Evolutionary conservation across 2,329 filamentous ascomycete species (phyloP).

Genomic region (Scedosporium dehoogii): DNA sequence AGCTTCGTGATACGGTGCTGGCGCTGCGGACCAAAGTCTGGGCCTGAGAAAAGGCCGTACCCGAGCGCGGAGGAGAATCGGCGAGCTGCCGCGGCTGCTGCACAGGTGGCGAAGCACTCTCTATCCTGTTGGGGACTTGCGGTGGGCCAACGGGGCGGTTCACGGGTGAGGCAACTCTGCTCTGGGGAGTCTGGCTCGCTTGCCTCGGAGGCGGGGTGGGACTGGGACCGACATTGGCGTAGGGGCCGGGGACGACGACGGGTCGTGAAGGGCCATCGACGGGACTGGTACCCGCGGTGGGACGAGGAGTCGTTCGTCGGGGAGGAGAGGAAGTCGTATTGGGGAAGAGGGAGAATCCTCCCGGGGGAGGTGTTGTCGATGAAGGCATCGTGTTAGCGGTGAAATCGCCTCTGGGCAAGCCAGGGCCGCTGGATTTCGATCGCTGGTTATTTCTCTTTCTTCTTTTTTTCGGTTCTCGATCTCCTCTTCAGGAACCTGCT

Average conservation of each 20-base stretch:
- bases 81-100: slow-evolving; percentile 30
- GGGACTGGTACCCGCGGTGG: slow-evolving; percentile 3
- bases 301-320: slow-evolving; percentile 25
- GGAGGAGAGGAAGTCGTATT: slow-evolving; percentile 30
- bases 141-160: slow-evolving; percentile 8
- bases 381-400: background rate
- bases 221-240: slow-evolving; percentile 9
- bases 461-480: background rate
- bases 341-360: slow-evolving; percentile 49
- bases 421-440: background rate
- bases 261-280: slow-evolving; percentile 10
- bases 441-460: background rate
- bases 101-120: slow-evolving; percentile 16
- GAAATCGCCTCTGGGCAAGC: background rate
- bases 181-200: slow-evolving; percentile 15
- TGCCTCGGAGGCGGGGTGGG: slow-evolving; percentile 13
- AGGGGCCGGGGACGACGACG: slow-evolving; percentile 16
- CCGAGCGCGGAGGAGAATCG: slow-evolving; percentile 34
- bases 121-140: slow-evolving; percentile 17
- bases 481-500: background rate
- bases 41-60: slow-evolving; percentile 41
- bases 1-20: slow-evolving; percentile 42
- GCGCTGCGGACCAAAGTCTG: slow-evolving; percentile 32
- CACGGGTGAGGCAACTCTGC: slow-evolving; percentile 9
- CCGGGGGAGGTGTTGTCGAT: slow-evolving; percentile 7